Evolutionary conservation across 306 rosid genomes (phyloP).

Genomic region (Herpetospermum pedunculosum): DNA sequence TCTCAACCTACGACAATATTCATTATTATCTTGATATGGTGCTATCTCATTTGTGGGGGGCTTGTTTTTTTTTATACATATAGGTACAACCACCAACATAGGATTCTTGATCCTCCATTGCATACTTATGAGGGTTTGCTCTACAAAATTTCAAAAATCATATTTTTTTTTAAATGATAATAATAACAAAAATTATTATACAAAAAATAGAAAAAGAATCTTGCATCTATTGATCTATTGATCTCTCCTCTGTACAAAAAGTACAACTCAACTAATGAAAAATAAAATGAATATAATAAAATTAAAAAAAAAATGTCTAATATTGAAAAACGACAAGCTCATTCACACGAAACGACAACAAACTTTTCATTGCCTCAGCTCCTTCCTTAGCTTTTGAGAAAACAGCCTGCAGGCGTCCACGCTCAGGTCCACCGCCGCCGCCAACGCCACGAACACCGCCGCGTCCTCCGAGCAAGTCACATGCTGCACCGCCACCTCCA

Average conservation of each 20-base stretch:
- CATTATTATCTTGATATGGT: not conserved
- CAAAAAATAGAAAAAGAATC: not conserved
- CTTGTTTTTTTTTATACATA: not conserved
- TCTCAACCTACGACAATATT: too few relatives aligned
- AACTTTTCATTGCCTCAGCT: slow-evolving; percentile 14
- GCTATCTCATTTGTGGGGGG: not conserved
- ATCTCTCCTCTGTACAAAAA: not conserved
- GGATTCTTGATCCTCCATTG: not conserved
- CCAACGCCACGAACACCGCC: slow-evolving; percentile 40
- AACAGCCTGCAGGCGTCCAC: slow-evolving; percentile 40
- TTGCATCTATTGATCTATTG: not conserved
- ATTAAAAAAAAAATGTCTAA: not conserved
- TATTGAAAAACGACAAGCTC: not conserved
- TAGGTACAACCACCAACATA: not conserved
- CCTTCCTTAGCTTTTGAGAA: slow-evolving; percentile 28
- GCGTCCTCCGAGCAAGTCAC: slow-evolving; percentile 47
- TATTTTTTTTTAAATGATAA: not conserved
- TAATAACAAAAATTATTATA: not conserved
- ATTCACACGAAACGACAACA: slow-evolving; percentile 17
- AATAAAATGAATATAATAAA: not conserved
- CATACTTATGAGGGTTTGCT: not conserved
- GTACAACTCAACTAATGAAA: not conserved
- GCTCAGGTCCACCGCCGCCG: slow-evolving; percentile 42
- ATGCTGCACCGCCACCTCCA: slow-evolving; percentile 39
- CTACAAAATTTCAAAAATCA: not conserved